Percentiles rank a stretch among this genome's conserved stretches.
Evolutionary conservation across 495 filamentous ascomycete species (phyloP).

Genomic region (Parathielavia appendiculata): DNA sequence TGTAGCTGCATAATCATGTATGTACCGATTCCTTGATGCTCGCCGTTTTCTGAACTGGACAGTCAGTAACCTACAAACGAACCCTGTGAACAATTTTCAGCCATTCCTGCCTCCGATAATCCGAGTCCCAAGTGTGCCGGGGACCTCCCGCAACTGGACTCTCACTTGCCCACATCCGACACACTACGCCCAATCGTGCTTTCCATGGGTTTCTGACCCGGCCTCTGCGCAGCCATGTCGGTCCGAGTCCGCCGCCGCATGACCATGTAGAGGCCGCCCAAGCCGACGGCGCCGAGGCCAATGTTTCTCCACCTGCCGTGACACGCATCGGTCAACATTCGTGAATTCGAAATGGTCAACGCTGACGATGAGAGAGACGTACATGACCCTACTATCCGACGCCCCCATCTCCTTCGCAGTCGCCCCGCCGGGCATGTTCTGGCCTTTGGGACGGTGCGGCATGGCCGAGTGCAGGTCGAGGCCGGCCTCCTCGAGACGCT

Average conservation of each 20-base stretch:
- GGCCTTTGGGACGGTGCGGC: constrained; percentile 11
- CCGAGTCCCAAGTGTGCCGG: no score
- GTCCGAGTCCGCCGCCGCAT: constrained; percentile 7
- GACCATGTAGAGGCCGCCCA: constrained; percentile 19
- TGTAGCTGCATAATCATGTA: no score
- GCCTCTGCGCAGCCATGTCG: not conserved
- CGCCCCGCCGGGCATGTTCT: not conserved
- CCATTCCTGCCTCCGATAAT: not conserved
- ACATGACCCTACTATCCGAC: constrained; percentile 12
- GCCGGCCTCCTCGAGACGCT: constrained; percentile 4
- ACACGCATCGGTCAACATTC: not conserved
- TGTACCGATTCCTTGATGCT: no score
- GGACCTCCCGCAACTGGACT: no score
- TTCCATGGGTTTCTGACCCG: not conserved
- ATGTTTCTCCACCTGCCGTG: constrained; percentile 9
- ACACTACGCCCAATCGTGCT: not conserved
- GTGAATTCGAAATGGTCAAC: no score
- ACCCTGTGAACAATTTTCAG: not conserved
- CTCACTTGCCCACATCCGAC: not conserved
- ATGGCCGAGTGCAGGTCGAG: constrained; percentile 16
- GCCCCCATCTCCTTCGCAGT: constrained; percentile 15
- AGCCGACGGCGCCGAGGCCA: constrained; percentile 18
- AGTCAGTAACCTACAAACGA: not conserved
- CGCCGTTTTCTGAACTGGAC: no score
- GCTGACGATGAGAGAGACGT: not conserved